phyloP scores from a whole-genome alignment of 257 asterid species.

The Capsicum chinense region DNA sequence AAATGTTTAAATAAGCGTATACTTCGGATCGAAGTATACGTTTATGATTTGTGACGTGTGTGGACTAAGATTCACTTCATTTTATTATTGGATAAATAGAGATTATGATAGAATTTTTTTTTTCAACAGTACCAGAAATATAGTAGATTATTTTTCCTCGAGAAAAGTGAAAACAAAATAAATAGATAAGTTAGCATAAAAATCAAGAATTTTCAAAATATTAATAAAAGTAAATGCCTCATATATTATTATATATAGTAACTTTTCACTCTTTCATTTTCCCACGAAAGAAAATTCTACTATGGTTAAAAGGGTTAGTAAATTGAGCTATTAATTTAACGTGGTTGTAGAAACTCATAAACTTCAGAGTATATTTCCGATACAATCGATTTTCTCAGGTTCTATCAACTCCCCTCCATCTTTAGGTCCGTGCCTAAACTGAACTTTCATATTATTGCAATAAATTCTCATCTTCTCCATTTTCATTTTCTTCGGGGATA shows the following conservation, averaged over 20 bases:
- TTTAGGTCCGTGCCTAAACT: not conserved
- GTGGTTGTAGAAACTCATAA: not conserved
- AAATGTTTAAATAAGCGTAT: not conserved
- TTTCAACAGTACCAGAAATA: not conserved
- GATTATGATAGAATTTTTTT: not conserved
- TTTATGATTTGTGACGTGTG: not conserved
- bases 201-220: no score
- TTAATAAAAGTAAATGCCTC: no score
- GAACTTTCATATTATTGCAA: slow-evolving; percentile 1
- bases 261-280: no score
- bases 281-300: not conserved
- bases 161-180: no score
- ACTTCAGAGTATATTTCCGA: not conserved
- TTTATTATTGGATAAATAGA: not conserved
- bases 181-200: no score
- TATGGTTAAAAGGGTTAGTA: no score
- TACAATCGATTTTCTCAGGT: not conserved
- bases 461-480: not conserved
- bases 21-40: not conserved
- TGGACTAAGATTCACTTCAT: slow-evolving; percentile 5
- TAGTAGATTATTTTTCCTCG: no score
- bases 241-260: no score
- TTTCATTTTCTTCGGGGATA: not conserved
- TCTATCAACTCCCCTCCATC: not conserved
- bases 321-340: no score